Base-by-base conservation (phyloP, 2,329 filamentous ascomycete species). In the Gnomoniopsis smithogilvyi region DNA sequence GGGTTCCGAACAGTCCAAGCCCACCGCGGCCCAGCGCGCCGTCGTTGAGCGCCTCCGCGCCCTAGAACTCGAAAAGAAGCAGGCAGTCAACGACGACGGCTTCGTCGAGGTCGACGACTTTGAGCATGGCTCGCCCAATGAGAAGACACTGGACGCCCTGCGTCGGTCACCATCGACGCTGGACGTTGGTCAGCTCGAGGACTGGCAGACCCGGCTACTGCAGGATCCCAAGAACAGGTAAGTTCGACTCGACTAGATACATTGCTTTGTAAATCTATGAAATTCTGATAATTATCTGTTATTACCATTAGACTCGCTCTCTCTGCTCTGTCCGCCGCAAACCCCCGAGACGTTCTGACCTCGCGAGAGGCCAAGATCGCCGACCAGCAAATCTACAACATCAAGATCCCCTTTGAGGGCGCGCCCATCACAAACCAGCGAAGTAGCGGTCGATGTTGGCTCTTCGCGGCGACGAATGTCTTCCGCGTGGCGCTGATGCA, bases 391-490 rank as follows among this genome's bases (percentile, higher is more conserved):
- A 82, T 89, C 62, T 96, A 92, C 85, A 96, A 93, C 69, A 75
- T 92, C 71, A 86, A 86, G 71, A 92, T 96, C 61, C 89, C 91
- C 0, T 81, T 90, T 56, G 92, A 96, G 72, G 92, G 92, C 51
- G 82, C 80, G 0, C 92, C 92, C 0, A 88, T 96, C 63, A 96
- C 92, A 0, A 93, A 96, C 72, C 92, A 96, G 76, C 82, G 88
- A 36, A 84, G 84, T 8, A 92, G 89, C 2, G 92, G 92, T 8
- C 82, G 92, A 64, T 96, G 92, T 79, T 96, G 92, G 92, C 84
- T 96, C 63, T 96, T 96, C 67, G 92, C 92, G 1, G 86, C 90
- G 4, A 95, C 91, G n/a, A 96, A 96, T 67, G 87, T 96, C 58
- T 95, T 96, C 75, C 88, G 92, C 30, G 83, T 96, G n/a, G 89